Evolutionary conservation across 108 stramenopile genomes (phyloP), one percentile per base, ranked within the genome.

Genomic region (Pseudonitzschia delicatissima): DNA sequence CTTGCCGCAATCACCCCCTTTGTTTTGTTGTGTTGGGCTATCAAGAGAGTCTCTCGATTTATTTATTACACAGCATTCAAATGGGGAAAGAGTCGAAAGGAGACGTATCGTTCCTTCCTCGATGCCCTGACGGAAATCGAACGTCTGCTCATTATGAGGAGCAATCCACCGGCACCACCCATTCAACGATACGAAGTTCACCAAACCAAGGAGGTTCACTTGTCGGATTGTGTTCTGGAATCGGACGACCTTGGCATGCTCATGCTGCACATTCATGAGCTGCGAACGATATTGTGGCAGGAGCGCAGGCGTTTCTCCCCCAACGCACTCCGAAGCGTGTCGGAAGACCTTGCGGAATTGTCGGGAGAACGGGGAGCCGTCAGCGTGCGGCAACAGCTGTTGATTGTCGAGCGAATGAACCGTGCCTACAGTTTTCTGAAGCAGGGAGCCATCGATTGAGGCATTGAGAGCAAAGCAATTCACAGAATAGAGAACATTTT

Each of bases 201-300:
- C 23, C 3, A 28, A 0, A 23, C 6, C 31, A 27, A n/a, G 4
- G 35, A 25, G 17, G 47, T 59, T 7, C 66, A 67, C 37, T 13
- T 66, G 26, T 63, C 55, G 15, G 60, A 67, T 33, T 47, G 69
- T 62, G 72, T 74, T 15, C 40, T 84, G 25, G 77, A 49, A 39
- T 35, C 88, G 11, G 90, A 91, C 47, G 94, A 95, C 66, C 72
- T 91, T 8, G 94, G 94, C 5, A 95, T 95, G 94, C 65, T 95
- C 9, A 91, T 95, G 78, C 73, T 95, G 0, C 88, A 87, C 63
- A 84, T 95, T 48, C 94, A 95, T 58, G 90, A 91, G 48, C 81
- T 87, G 11, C 77, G 88, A 45, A 82, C 79, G 8, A 84, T 93
- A 9, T 63, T 95, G 21, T 92, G 91, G 91, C 68, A 77, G 57